Conservation (phyloP, 1,139 yeast genomes). For the Magnusiomyces magnusii region DNA sequence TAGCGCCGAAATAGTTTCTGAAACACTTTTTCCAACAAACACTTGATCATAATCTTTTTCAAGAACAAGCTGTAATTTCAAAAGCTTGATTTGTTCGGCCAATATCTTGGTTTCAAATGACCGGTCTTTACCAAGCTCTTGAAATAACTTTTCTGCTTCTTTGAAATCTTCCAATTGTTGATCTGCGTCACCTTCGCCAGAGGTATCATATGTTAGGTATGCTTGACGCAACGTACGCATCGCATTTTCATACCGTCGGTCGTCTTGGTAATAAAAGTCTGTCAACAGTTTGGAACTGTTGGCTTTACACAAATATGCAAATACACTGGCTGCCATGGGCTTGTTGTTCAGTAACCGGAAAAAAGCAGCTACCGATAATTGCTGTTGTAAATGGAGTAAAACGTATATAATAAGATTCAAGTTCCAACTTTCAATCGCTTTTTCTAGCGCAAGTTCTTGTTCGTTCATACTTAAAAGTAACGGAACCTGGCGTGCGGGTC, state of each 20-base stretch:
- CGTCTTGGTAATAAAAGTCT: constrained; percentile 57
- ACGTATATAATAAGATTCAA: constrained; percentile 58
- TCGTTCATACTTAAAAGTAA: constrained; percentile 67
- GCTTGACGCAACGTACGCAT: constrained; percentile 34
- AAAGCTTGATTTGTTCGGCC: constrained; percentile 45
- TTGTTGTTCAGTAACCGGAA: constrained; percentile 46
- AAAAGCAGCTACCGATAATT: constrained; percentile 46
- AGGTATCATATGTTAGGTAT: constrained; percentile 9
- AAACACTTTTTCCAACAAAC: constrained; percentile 49
- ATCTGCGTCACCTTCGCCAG: constrained; percentile 12
- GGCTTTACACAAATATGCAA: constrained; percentile 35
- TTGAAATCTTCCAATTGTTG: constrained; percentile 23
- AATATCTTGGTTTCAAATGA: constrained; percentile 32
- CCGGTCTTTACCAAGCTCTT: constrained; percentile 25
- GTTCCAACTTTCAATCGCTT: constrained; percentile 60
- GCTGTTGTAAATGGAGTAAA: constrained; percentile 44
- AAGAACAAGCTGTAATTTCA: constrained; percentile 46
- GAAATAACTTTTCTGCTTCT: constrained; percentile 24
- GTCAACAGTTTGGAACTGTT: constrained; percentile 35
- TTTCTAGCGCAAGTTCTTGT: constrained; percentile 57
- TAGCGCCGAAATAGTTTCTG: constrained; percentile 48
- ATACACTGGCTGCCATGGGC: constrained; percentile 39
- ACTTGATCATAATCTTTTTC: constrained; percentile 48
- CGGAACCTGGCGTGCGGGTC: constrained; percentile 54
- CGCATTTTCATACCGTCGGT: constrained; percentile 43